Evolutionary conservation across 768 basidiomycete species (phyloP), one percentile per base, ranked within the genome.

Genomic region (Termitomyces sp.): DNA sequence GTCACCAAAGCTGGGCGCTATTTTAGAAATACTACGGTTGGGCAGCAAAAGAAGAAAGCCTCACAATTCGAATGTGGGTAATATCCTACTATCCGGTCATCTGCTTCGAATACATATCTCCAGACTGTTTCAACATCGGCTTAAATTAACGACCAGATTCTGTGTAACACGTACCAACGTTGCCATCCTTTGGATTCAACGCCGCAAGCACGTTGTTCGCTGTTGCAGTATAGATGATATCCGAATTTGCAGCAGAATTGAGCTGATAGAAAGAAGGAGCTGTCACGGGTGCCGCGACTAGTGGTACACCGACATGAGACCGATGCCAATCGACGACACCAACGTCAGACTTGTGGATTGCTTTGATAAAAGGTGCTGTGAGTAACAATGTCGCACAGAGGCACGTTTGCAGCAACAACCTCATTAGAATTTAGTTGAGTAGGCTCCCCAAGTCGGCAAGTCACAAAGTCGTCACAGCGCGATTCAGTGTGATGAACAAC

Each of bases 261-360:
- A 51, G 36, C 5, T 26, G 50, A 61, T 83, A 81, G 62, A 93
- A 85, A 9, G 76, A 68, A 0, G 93, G 92, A 6, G 86, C 75
- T 1, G 80, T 81, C 18, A 76, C 65, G 0, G 63, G 67, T 2
- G 83, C 76, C 9, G 76, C 72, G 34, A 78, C 69, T 4, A 86
- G 75, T 0, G 92, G 90, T 4, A 88, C 79, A 16, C 94, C 94
- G 55, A 92, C 74, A 29, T 88, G 79, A 14, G 78, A 71, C 63
- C 84, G 89, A 71, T 97, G 81, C 94, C 94, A 98, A 75, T 96
- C 94, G 46, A 94, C 79, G 44, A 88, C 73, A 44, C 91, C 90
- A 55, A 84, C 88, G 56, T 93, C 89, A 24, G 86, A 81, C 65
- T 88, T 80, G 59, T 90, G 86, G 34, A 89, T 71, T 27, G 86